Evolutionary conservation across 73 alveolate genomes (phyloP).

Genomic region (Paramecium bursaria): DNA sequence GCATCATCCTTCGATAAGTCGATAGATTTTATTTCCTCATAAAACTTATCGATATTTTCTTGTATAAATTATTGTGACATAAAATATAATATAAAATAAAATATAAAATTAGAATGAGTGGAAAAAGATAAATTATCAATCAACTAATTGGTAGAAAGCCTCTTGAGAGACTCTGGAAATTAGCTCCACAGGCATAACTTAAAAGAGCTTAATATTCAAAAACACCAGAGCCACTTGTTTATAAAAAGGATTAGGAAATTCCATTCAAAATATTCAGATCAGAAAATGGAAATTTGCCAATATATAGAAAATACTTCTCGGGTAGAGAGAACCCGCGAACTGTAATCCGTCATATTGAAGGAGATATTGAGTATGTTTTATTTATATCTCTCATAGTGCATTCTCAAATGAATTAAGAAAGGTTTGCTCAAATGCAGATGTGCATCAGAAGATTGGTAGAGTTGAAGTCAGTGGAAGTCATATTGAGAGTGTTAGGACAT

Average conservation of each 20-base stretch:
- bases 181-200: constrained; percentile 28
- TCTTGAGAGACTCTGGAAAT: neutral
- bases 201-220: constrained; percentile 41
- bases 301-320: constrained; percentile 9
- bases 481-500: constrained; percentile 42
- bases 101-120: too few relatives aligned
- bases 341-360: constrained; percentile 52
- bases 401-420: constrained; percentile 47
- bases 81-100: too few relatives aligned
- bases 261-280: constrained; percentile 50
- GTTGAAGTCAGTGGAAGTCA: constrained; percentile 61
- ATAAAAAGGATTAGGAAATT: constrained; percentile 5
- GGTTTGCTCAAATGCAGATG: constrained; percentile 61
- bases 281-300: constrained; percentile 53
- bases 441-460: constrained; percentile 49
- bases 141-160: too few relatives aligned
- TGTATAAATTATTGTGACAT: too few relatives aligned
- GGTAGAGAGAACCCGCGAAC: constrained; percentile 48
- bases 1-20: constrained; percentile 23
- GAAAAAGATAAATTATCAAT: too few relatives aligned
- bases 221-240: constrained; percentile 16
- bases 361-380: constrained; percentile 51
- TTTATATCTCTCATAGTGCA: too few relatives aligned
- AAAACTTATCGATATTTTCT: too few relatives aligned
- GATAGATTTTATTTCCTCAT: neutral